Conservation (phyloP, 345 rosid species). For the Citrus unshiu region DNA sequence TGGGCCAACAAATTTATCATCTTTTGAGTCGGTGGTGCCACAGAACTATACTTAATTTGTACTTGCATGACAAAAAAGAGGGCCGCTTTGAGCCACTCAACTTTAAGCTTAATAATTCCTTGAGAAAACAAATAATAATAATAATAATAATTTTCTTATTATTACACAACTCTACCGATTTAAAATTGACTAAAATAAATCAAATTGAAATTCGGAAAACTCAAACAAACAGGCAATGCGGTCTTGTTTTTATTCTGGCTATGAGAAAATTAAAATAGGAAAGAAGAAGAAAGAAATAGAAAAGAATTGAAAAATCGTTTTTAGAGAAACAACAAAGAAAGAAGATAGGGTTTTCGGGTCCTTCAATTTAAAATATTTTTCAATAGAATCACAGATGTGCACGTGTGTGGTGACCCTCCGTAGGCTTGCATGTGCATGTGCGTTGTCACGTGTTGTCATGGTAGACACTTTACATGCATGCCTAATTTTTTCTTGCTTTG, state of each 20-base stretch:
- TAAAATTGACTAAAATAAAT: too few relatives aligned
- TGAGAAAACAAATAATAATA: too few relatives aligned
- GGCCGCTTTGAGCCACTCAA: background rate
- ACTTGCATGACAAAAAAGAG: background rate
- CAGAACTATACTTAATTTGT: background rate
- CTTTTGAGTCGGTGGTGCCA: constrained; percentile 2
- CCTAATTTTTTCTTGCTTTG: background rate
- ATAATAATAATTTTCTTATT: background rate
- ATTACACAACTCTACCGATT: too few relatives aligned
- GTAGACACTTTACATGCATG: constrained; percentile 6
- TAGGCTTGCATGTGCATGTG: constrained; percentile 19
- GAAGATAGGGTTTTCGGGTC: background rate
- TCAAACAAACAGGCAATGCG: too few relatives aligned
- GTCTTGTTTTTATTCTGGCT: too few relatives aligned
- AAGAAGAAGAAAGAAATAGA: background rate
- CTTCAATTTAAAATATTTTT: background rate
- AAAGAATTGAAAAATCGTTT: background rate
- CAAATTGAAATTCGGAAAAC: background rate
- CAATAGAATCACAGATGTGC: constrained; percentile 10
- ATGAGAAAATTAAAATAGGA: background rate
- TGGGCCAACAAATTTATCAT: constrained; percentile 9
- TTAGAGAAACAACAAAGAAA: background rate
- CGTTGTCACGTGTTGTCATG: constrained; percentile 21
- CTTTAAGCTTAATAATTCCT: too few relatives aligned
- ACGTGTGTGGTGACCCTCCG: constrained; percentile 32